Evolutionary conservation across 1,139 yeast species (phyloP), one percentile per base, ranked within the genome.

Genomic region (Zygosaccharomyces sapae): DNA sequence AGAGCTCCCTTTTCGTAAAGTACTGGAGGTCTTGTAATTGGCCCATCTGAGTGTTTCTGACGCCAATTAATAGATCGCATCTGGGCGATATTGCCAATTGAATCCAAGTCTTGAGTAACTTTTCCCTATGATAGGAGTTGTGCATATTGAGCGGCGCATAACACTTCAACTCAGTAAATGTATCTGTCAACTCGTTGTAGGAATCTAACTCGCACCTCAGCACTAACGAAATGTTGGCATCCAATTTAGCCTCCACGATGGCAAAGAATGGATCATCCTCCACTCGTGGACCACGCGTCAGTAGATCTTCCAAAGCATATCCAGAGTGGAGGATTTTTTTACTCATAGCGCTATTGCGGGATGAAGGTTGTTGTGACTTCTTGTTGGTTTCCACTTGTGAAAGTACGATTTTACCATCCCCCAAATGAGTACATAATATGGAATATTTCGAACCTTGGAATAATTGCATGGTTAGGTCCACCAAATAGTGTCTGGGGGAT

Each of bases 121-220:
- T 65, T 16, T 53, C 48, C 30, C 66, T 52, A 47, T 65, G 67
- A 20, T 54, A 45, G 1, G 49, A 33, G 33, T 54, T 56, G n/a
- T 54, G 47, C 43, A 56, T 44, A 10, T 54, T 57, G 6, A 63
- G 42, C n/a, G 53, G 52, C 1, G 57, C 47, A 33, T 53, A 63
- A 41, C 67, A 63, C 49, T 65, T 65, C 24, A 65, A 40, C 47
- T 65, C 68, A 7, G 63, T 60, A 41, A 56, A 63, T 1, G 44
- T 45, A 5, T 54, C 46, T 1, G 53, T 44, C 2, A 41, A 20
- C 3, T 49, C 37, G 34, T 65, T 58, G 46, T 54, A 56, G 3
- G 63, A 55, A 47, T 65, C 68, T 58, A 65, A 56, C 45, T 65
- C 68, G 40, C 65, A 61, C 19, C 66, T 56, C 20, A 65, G 38